These are phyloP conservation scores for Clavispora phyllophila DNA, from an alignment of 805 yeast species.

Conservation along the genomic window DNA sequence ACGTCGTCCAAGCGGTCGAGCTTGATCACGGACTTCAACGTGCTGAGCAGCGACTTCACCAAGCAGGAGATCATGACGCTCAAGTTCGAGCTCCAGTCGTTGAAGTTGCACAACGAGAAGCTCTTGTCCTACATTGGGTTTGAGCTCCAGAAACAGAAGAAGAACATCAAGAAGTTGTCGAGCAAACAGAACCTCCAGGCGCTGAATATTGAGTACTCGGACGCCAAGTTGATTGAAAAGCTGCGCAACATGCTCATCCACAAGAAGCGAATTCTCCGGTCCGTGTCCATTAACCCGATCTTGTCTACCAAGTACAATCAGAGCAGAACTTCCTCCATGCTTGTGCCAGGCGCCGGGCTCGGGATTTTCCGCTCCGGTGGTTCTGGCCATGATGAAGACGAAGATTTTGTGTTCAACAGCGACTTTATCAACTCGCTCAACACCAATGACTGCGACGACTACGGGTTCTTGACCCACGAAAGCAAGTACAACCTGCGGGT, in stretches of 20 bases:
- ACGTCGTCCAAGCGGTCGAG: constrained; percentile 32
- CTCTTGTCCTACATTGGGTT: constrained; percentile 54
- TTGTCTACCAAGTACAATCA: constrained; percentile 8
- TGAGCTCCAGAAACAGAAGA: constrained; percentile 46
- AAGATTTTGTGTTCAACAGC: constrained; percentile 14
- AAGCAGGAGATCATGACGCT: constrained; percentile 47
- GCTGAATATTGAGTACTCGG: constrained; percentile 42
- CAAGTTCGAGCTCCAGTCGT: constrained; percentile 49
- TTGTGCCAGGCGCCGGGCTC: constrained; percentile 10
- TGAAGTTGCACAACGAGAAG: constrained; percentile 52
- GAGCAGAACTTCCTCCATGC: constrained; percentile 1
- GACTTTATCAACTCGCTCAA: constrained; percentile 11
- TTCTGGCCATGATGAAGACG: constrained; percentile 7
- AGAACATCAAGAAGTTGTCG: constrained; percentile 34
- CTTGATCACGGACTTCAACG: constrained; percentile 18
- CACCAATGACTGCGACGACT: constrained; percentile 6
- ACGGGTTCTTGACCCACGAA: constrained; percentile 9
- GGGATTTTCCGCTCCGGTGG: constrained; percentile 4
- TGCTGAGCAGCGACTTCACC: constrained; percentile 23
- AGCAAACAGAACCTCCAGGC: constrained; percentile 31
- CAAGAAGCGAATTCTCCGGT: constrained; percentile 38
- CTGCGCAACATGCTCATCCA: constrained; percentile 43
- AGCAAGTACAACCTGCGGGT: constrained; percentile 10
- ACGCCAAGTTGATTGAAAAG: constrained; percentile 46
- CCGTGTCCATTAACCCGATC: constrained; percentile 29